These are phyloP conservation scores for Microdochium nivale DNA, from an alignment of 2,329 filamentous ascomycete species.

Conservation along the genomic window DNA sequence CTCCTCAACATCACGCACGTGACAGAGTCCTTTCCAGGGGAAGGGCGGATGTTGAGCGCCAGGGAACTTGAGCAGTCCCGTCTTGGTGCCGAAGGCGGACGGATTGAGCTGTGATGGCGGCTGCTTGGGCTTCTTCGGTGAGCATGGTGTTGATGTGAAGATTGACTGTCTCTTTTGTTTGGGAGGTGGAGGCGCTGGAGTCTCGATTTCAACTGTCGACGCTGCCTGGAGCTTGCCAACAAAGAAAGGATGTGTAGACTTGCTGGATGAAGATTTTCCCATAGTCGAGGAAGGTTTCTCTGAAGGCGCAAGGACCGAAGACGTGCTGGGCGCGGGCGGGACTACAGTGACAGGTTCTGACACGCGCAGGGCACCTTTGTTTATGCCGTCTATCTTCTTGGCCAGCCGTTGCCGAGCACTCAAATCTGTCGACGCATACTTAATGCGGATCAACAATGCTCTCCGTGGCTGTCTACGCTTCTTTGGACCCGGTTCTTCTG, in stretches of 20 bases:
- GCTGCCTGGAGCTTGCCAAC: conserved; percentile 37
- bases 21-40: conserved; percentile 57
- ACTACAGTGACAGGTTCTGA: conserved; percentile 9
- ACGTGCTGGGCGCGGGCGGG: background rate
- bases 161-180: conserved; percentile 23
- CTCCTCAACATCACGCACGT: conserved; percentile 45
- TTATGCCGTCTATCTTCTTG: conserved; percentile 53
- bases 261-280: background rate
- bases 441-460: conserved; percentile 41
- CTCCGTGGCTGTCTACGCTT: conserved; percentile 26
- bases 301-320: conserved; percentile 2
- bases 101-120: conserved; percentile 19
- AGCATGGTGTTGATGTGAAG: conserved; percentile 45
- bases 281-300: conserved; percentile 9
- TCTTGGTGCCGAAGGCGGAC: conserved; percentile 35
- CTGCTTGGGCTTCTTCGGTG: conserved; percentile 32
- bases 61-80: conserved; percentile 47
- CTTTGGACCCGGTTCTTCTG: conserved; percentile 3
- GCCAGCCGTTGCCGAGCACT: conserved; percentile 38
- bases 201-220: conserved; percentile 7
- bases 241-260: conserved; percentile 56
- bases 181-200: background rate
- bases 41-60: conserved; percentile 62
- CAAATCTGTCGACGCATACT: conserved; percentile 38
- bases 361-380: conserved; percentile 25